Evolutionary conservation across 2,329 filamentous ascomycete species (phyloP).

Genomic region (Ceratocystis smalleyi): DNA sequence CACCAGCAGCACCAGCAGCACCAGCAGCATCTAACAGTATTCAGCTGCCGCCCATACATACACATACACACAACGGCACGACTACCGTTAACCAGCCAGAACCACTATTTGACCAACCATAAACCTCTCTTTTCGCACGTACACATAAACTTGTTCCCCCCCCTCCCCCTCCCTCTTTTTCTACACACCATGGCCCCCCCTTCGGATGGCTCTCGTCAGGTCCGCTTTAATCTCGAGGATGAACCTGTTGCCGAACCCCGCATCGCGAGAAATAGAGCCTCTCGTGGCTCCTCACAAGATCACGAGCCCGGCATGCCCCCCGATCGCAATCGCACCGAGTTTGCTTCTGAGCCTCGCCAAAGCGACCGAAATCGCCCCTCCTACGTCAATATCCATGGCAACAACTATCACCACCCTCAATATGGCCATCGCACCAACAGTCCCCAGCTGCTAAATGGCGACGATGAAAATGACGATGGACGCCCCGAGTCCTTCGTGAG

Average conservation of each 20-base stretch:
- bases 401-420: not conserved
- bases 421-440: not conserved
- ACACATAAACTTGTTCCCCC: not conserved
- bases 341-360: constrained; percentile 10
- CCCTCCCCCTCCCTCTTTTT: not conserved
- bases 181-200: not conserved
- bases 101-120: not conserved
- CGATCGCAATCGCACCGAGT: constrained; percentile 1
- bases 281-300: constrained; percentile 4
- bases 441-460: not conserved
- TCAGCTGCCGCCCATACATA: not conserved
- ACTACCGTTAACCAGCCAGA: not conserved
- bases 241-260: constrained; percentile 1
- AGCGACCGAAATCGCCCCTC: constrained; percentile 3
- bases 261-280: not conserved
- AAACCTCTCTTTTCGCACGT: not conserved
- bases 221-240: constrained; percentile 10
- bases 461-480: not conserved
- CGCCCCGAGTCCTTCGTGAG: constrained; percentile 1
- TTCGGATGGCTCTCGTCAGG: constrained; percentile 3
- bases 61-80: not conserved
- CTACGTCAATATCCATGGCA: constrained; percentile 5
- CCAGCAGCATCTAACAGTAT: too few species aligned
- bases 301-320: not conserved
- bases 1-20: too few species aligned